These are phyloP conservation scores for Pleurotus citrinopileatus DNA, from an alignment of 768 basidiomycete genomes.

Conservation along the genomic window DNA sequence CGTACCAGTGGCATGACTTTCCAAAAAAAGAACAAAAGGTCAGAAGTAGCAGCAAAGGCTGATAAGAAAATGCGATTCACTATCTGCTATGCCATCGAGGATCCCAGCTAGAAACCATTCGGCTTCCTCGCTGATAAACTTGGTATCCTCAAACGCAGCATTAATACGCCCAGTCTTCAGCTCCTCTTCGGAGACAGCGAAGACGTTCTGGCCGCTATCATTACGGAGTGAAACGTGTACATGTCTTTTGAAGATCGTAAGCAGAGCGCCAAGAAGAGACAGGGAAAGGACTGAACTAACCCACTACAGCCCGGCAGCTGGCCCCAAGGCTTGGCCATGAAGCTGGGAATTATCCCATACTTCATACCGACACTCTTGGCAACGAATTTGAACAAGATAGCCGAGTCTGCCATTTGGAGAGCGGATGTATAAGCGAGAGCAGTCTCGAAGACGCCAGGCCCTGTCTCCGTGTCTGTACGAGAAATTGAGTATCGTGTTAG, in stretches of 20 bases:
- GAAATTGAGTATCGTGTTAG: slow-evolving; percentile 1
- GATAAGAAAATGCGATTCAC: slow-evolving; percentile 37
- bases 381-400: slow-evolving; percentile 87
- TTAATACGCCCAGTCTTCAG: slow-evolving; percentile 58
- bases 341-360: slow-evolving; percentile 86
- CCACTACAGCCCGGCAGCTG: slow-evolving; percentile 96
- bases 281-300: slow-evolving; percentile 34
- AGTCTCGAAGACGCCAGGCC: slow-evolving; percentile 85
- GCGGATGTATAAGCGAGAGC: slow-evolving; percentile 84
- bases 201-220: slow-evolving; percentile 67
- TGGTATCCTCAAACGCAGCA: slow-evolving; percentile 80
- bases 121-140: slow-evolving; percentile 74
- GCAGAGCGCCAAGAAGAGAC: neutral
- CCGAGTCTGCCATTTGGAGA: slow-evolving; percentile 85
- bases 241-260: slow-evolving; percentile 51
- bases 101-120: slow-evolving; percentile 97
- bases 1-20: slow-evolving; percentile 81
- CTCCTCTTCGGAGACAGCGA: slow-evolving; percentile 67
- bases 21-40: too few relatives aligned
- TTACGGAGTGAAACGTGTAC: slow-evolving; percentile 88
- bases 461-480: slow-evolving; percentile 82
- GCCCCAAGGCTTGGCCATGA: slow-evolving; percentile 98
- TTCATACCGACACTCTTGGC: slow-evolving; percentile 93
- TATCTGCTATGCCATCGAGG: slow-evolving; percentile 84
- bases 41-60: too few relatives aligned